Evolutionary conservation across 2,329 filamentous ascomycete species (phyloP).

Genomic region (Beauveria sp.): DNA sequence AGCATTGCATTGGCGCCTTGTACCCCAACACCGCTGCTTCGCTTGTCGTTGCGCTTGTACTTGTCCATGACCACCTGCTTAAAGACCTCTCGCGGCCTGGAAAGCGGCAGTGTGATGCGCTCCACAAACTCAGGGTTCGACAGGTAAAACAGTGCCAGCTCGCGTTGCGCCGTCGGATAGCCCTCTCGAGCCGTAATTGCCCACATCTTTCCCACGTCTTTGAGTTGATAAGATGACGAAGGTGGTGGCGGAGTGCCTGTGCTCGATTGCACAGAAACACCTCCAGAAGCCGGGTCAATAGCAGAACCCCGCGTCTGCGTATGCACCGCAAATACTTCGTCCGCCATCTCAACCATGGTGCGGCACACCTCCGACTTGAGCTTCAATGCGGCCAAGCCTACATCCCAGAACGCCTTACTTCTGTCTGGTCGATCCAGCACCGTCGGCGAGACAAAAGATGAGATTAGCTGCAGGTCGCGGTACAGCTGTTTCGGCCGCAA

Average conservation of each 20-base stretch:
- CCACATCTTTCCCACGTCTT: slow-evolving; percentile 82
- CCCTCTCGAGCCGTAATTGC: slow-evolving; percentile 92
- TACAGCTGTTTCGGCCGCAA: slow-evolving; percentile 75
- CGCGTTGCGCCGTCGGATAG: slow-evolving; percentile 72
- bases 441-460: slow-evolving; percentile 54
- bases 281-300: slow-evolving; percentile 22
- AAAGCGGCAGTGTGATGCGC: slow-evolving; percentile 74
- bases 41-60: slow-evolving; percentile 38
- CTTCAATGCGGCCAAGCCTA: slow-evolving; percentile 77
- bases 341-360: slow-evolving; percentile 61
- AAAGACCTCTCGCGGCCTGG: slow-evolving; percentile 81
- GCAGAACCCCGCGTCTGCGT: slow-evolving; percentile 51
- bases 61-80: slow-evolving; percentile 77
- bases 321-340: slow-evolving; percentile 51
- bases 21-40: slow-evolving; percentile 17
- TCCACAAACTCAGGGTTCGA: slow-evolving; percentile 81
- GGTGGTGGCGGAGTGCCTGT: slow-evolving; percentile 39
- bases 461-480: slow-evolving; percentile 70
- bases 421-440: slow-evolving; percentile 55
- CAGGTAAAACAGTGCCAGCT: slow-evolving; percentile 88
- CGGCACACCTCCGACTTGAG: slow-evolving; percentile 83
- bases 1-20: slow-evolving; percentile 16
- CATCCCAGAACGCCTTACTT: slow-evolving; percentile 82
- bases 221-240: slow-evolving; percentile 59
- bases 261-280: slow-evolving; percentile 25